Evolutionary conservation across 371 early-diverging fungal genomes (phyloP).

Genomic region (Mucor racemosus): DNA sequence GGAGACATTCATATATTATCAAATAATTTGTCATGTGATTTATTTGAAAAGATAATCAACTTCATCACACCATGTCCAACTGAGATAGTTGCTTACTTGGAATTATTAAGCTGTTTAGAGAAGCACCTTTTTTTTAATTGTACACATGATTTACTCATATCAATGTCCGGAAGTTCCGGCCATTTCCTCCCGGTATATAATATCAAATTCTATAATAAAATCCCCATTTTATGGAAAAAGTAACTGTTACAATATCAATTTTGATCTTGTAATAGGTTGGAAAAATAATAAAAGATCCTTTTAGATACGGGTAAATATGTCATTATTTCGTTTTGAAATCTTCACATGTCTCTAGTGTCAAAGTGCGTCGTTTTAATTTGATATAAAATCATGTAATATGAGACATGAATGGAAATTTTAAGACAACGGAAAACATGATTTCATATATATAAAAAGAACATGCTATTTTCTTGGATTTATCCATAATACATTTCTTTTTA

Average conservation of each 20-base stretch:
- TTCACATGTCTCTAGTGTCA: background rate
- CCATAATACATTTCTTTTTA: background rate
- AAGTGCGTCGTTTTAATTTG: background rate
- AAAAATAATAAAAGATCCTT: background rate
- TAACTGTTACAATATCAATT: background rate
- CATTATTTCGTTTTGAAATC: background rate
- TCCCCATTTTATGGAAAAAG: background rate
- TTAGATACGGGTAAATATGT: background rate
- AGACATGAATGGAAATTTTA: conserved; percentile 3
- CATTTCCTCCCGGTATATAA: background rate
- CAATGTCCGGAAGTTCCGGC: background rate
- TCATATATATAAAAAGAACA: conserved; percentile 6
- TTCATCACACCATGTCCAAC: background rate
- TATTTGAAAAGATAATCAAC: background rate
- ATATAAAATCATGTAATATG: conserved; percentile 4
- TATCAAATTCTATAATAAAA: background rate
- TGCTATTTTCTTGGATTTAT: background rate
- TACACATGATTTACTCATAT: background rate
- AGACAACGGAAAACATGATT: conserved; percentile 1
- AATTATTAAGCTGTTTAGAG: too few species aligned
- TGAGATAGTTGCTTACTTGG: background rate
- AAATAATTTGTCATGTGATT: background rate
- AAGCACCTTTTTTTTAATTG: background rate
- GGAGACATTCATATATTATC: background rate
- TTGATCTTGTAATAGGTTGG: background rate